phyloP scores from a whole-genome alignment of 2,329 filamentous ascomycete species.

The Pseudogymnoascus sp. region DNA sequence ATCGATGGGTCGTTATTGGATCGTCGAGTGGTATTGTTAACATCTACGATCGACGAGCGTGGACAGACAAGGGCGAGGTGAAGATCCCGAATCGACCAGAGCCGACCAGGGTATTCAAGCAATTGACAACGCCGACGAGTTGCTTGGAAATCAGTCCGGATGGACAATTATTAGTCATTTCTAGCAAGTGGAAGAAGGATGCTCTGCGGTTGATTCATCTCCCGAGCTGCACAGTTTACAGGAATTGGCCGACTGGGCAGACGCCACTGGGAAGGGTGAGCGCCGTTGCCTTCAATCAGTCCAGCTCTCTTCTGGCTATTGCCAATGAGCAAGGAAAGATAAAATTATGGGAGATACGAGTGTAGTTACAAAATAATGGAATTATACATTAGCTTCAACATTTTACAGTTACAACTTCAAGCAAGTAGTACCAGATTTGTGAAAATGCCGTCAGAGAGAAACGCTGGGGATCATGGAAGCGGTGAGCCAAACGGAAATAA shows the following conservation, averaged over 20 bases:
- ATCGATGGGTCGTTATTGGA: constrained; percentile 84
- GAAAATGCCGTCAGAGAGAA: background rate
- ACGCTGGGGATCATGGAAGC: background rate
- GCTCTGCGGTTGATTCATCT: constrained; percentile 81
- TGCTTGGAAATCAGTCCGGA: constrained; percentile 76
- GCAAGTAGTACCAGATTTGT: background rate
- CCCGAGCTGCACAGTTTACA: constrained; percentile 86
- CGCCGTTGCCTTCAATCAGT: constrained; percentile 57
- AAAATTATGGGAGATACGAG: constrained; percentile 73
- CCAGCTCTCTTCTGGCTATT: constrained; percentile 67
- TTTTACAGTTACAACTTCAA: background rate
- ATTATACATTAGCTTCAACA: background rate
- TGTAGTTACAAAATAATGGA: background rate
- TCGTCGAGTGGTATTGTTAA: constrained; percentile 84
- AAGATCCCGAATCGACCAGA: constrained; percentile 59
- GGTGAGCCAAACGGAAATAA: background rate
- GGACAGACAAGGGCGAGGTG: constrained; percentile 31
- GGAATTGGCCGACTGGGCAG: constrained; percentile 90
- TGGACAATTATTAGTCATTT: constrained; percentile 81
- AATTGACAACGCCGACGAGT: constrained; percentile 79
- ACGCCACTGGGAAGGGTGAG: constrained; percentile 83
- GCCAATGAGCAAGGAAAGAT: constrained; percentile 87
- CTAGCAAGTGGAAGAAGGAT: constrained; percentile 79
- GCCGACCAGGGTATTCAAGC: constrained; percentile 68
- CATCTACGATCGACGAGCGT: constrained; percentile 68